phyloP scores from a whole-genome alignment of 306 rosid genomes.

The Cucumis cinereus region DNA sequence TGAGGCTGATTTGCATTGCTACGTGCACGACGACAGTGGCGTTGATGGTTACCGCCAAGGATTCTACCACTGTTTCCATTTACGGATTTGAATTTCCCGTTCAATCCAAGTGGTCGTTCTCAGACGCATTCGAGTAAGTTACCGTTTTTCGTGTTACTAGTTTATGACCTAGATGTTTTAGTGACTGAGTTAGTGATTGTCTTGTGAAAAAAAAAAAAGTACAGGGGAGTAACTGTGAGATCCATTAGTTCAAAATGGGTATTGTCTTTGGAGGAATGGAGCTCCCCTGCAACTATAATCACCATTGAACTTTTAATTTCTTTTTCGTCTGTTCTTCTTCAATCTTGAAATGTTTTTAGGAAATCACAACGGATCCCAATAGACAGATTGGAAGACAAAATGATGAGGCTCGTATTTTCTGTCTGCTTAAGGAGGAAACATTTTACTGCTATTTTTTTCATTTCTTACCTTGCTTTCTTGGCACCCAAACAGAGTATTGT shows the following conservation, averaged over 20 bases:
- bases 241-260: neutral
- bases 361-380: neutral
- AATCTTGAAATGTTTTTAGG: neutral
- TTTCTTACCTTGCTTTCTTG: neutral
- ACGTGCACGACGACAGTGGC: slow-evolving; percentile 38
- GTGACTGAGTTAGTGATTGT: neutral
- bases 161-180: neutral
- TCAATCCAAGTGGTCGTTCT: slow-evolving; percentile 70
- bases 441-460: neutral
- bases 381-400: neutral
- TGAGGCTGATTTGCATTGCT: slow-evolving; percentile 41
- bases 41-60: slow-evolving; percentile 63
- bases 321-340: neutral
- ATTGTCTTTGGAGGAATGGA: neutral
- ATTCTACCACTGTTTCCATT: slow-evolving; percentile 37
- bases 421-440: neutral
- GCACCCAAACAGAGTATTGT: neutral
- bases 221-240: neutral
- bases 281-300: neutral
- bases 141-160: neutral
- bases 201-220: neutral
- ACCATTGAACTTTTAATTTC: neutral
- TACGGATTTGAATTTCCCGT: slow-evolving; percentile 54
- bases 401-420: neutral
- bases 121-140: slow-evolving; percentile 58